These are phyloP conservation scores for Venturia carpophila DNA, from an alignment of 2,329 filamentous ascomycete species.

Conservation along the genomic window DNA sequence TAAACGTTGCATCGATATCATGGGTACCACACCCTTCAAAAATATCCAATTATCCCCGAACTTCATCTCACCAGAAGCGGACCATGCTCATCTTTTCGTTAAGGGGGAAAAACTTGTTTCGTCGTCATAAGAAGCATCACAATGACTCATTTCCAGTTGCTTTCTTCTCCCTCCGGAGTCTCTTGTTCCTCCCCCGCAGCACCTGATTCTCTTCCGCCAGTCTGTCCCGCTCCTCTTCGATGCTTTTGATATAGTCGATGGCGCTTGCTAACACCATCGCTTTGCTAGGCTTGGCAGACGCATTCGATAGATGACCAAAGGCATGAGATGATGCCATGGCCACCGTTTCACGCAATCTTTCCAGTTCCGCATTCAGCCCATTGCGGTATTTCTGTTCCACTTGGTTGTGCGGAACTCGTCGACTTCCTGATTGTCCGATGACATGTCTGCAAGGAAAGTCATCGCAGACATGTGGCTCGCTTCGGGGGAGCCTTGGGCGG, in stretches of 20 bases:
- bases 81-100: not conserved
- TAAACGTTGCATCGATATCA: not conserved
- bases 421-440: constrained; percentile 22
- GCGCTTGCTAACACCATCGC: constrained; percentile 15
- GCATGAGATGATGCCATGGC: constrained; percentile 1
- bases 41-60: not conserved
- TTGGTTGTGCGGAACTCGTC: constrained; percentile 37
- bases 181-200: not conserved
- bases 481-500: constrained; percentile 7
- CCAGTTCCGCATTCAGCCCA: constrained; percentile 39
- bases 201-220: constrained; percentile 3
- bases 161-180: not conserved
- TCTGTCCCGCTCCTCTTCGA: constrained; percentile 5
- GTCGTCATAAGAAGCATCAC: not conserved
- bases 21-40: not conserved
- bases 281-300: constrained; percentile 13
- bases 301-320: not conserved
- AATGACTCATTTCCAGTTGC: not conserved
- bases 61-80: not conserved
- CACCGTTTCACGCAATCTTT: constrained; percentile 29
- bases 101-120: not conserved
- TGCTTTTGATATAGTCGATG: constrained; percentile 15
- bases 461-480: constrained; percentile 6
- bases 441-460: constrained; percentile 8
- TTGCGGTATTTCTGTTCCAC: constrained; percentile 42